Evolutionary conservation across 768 basidiomycete genomes (phyloP).

Genomic region (Solioccasus polychromus): DNA sequence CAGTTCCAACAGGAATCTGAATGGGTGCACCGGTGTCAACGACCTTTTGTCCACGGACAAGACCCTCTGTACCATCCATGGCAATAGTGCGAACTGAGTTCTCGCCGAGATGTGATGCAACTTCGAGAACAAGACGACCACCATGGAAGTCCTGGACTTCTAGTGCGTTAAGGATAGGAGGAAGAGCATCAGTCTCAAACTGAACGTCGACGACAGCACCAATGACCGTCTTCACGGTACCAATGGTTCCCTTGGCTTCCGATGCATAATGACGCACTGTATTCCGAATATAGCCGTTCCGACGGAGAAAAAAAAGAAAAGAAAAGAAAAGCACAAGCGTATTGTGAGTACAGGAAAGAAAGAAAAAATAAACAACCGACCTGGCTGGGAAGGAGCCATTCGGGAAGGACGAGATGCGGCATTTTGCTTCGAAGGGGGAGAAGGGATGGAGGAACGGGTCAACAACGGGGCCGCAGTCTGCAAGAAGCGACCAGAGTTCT

Average conservation of each 20-base stretch:
- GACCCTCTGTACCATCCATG: constrained; percentile 99
- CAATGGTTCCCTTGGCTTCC: constrained; percentile 70
- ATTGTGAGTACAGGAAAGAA: neutral
- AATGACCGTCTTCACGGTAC: constrained; percentile 96
- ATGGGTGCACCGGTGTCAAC: constrained; percentile 97
- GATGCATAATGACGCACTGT: constrained; percentile 87
- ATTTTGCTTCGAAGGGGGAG: constrained; percentile 43
- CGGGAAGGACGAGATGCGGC: constrained; percentile 47
- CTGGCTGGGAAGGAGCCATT: constrained; percentile 47
- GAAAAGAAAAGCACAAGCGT: neutral
- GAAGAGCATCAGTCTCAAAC: constrained; percentile 87
- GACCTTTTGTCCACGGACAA: constrained; percentile 97
- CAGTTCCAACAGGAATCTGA: constrained; percentile 92
- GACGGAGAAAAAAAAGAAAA: neutral
- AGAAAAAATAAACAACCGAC: constrained; percentile 38
- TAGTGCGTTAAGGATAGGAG: constrained; percentile 97
- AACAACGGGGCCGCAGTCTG: constrained; percentile 64
- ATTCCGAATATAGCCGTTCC: constrained; percentile 6
- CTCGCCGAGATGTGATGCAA: constrained; percentile 97
- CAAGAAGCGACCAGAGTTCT: constrained; percentile 77
- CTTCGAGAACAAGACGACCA: constrained; percentile 98
- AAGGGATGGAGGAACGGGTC: constrained; percentile 49
- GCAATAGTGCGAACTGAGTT: constrained; percentile 99
- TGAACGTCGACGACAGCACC: constrained; percentile 99
- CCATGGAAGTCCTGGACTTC: constrained; percentile 94